Evolutionary conservation across 805 yeast species (phyloP).

Genomic region (Isabelozyma pseudorhagii): DNA sequence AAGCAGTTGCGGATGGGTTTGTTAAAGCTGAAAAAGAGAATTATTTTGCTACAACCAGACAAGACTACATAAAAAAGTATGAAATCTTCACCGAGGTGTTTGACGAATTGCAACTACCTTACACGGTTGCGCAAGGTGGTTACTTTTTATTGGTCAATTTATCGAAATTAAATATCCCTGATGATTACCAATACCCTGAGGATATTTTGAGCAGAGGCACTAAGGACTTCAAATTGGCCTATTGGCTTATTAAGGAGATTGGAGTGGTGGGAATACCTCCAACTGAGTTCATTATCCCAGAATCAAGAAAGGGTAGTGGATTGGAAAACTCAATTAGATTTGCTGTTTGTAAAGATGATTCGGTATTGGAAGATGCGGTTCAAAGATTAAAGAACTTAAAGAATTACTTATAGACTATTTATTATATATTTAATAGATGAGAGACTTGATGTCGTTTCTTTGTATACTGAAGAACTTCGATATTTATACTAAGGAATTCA

Average conservation of each 20-base stretch:
- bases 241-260: conserved; percentile 87
- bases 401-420: conserved; percentile 41
- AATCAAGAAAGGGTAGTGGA: conserved; percentile 55
- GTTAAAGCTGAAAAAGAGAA: conserved; percentile 52
- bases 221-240: conserved; percentile 82
- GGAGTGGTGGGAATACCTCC: conserved; percentile 98
- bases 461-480: too few species aligned
- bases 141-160: conserved; percentile 89
- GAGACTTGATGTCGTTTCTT: too few species aligned
- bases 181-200: conserved; percentile 65
- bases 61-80: conserved; percentile 68
- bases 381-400: conserved; percentile 67
- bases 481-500: too few species aligned
- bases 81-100: conserved; percentile 70
- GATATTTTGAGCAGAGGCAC: conserved; percentile 63
- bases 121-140: conserved; percentile 90
- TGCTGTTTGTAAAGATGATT: conserved; percentile 94
- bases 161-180: conserved; percentile 75
- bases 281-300: conserved; percentile 81
- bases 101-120: conserved; percentile 85
- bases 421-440: not conserved
- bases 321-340: conserved; percentile 87
- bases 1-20: conserved; percentile 82
- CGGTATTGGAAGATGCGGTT: conserved; percentile 76
- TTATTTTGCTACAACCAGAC: conserved; percentile 70